Percentiles rank a stretch among this genome's conserved stretches.
Conservation (phyloP, 495 filamentous ascomycete genomes). For the Lindgomyces ingoldianus region DNA sequence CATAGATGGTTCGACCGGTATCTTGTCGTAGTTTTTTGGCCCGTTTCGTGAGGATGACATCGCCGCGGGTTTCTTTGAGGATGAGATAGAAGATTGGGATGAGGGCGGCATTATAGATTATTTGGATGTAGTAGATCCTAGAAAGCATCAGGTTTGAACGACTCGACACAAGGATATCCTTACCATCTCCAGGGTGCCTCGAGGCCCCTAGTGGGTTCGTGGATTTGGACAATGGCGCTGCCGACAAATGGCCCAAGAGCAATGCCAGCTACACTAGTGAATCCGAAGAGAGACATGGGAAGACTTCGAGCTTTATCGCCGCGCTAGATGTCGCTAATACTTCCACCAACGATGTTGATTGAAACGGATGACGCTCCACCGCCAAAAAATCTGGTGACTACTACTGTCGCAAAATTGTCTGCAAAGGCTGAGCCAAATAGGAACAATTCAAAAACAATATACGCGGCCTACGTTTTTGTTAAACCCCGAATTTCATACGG, state of each 20-base stretch:
- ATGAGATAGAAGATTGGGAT: conserved; percentile 19
- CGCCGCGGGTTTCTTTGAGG: conserved; percentile 30
- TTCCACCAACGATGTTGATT: conserved; percentile 53
- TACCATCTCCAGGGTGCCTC: conserved; percentile 24
- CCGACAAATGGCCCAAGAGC: conserved; percentile 27
- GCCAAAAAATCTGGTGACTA: conserved; percentile 26
- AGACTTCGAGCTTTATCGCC: conserved; percentile 48
- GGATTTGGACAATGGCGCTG: conserved; percentile 17
- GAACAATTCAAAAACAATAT: conserved; percentile 28
- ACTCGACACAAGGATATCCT: background rate
- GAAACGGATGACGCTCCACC: conserved; percentile 47
- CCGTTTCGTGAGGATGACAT: conserved; percentile 13
- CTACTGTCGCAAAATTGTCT: conserved; percentile 26
- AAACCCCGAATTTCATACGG: background rate
- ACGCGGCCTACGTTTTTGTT: conserved; percentile 12
- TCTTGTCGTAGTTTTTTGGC: conserved; percentile 6
- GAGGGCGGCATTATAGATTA: conserved; percentile 20
- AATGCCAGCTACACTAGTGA: conserved; percentile 29
- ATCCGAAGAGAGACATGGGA: conserved; percentile 52
- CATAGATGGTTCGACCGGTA: conserved; percentile 47
- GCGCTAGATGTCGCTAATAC: conserved; percentile 51
- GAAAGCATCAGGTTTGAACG: too few relatives aligned
- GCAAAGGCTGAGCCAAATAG: conserved; percentile 26
- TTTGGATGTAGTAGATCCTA: conserved; percentile 25
- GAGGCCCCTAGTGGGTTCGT: conserved; percentile 2